Evolutionary conservation across 2,329 filamentous ascomycete genomes (phyloP), one percentile per base, ranked within the genome.

Genomic region (Cadophora malorum): DNA sequence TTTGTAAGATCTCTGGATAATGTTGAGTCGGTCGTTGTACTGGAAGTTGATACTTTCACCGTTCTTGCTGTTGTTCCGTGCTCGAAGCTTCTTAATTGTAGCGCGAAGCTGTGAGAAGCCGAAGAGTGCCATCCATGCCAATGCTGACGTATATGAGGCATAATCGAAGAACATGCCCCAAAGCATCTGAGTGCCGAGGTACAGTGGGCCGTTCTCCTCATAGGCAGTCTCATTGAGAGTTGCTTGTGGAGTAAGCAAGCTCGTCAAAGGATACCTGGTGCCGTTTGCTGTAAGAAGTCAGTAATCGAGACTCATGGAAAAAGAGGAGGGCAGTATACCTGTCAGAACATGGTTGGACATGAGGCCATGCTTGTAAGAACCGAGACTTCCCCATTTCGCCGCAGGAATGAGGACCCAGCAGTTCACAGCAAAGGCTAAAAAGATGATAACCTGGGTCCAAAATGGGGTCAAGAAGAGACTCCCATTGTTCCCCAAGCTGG

Each of bases 131-230:
- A 88, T 85, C 86, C 87, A 89, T 6, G 83, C 83, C 62, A 88
- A 80, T 0, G 85, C 85, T 0, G 86, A 88, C 0, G 85, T 81
- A 66, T 87, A 84, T 7, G 85, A 83, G 4, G 87, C 85, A 66
- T 88, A 89, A 74, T 86, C 85, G 74, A 88, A 88, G 77, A 88
- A 88, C 69, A 86, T 85, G 3, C 78, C 76, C 86, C 86, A 89
- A 2, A 87, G 80, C 56, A 84, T 81, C 67, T 89, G 87, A 0
- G 85, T 78, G 1, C 87, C 84, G 64, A 88, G 83, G 70, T 87
- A 87, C 21, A 86, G 79, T 1, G 84, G 84, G 0, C 87, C 87
- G 47, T 84, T 79, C 66, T 83, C 76, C 10, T 78, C 78, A 68
- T 83, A 84, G 0, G 79, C 80, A 1, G 82, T 83, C 69, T 82